Percentiles rank a stretch among this genome's conserved stretches.
Conservation (phyloP, 163 green algal genomes). For the Trebouxia gelatinosa region DNA sequence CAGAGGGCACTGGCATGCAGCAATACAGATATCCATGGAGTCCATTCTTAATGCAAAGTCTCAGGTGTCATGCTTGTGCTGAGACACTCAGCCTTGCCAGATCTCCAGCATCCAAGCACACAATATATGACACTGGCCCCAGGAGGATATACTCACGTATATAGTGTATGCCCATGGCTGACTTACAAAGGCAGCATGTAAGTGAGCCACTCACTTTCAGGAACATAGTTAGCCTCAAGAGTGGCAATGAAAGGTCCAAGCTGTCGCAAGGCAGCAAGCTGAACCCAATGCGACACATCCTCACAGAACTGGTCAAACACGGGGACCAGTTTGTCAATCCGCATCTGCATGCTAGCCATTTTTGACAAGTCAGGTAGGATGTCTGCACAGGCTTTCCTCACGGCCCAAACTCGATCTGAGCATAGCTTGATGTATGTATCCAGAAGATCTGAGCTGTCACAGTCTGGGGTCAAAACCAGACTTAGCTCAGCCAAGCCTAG, state of each 20-base stretch:
- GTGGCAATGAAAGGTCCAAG: conserved; percentile 37
- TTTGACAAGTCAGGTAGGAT: conserved; percentile 22
- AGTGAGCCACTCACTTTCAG: neutral
- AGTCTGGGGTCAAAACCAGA: neutral
- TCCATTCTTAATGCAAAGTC: neutral
- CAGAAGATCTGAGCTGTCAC: neutral
- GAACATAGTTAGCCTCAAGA: conserved; percentile 8
- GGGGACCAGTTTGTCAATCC: neutral
- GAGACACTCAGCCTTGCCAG: neutral
- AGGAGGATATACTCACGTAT: neutral
- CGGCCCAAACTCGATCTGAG: conserved; percentile 26
- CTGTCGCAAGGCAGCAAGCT: conserved; percentile 26
- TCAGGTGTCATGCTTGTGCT: neutral
- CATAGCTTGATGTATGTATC: neutral
- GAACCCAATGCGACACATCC: conserved; percentile 36
- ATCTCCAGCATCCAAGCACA: neutral
- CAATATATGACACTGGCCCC: neutral
- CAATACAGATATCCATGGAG: neutral
- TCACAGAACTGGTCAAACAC: conserved; percentile 17
- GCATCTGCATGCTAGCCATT: neutral
- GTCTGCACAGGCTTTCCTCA: conserved; percentile 27
- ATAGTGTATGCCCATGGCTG: neutral
- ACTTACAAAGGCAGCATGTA: neutral
- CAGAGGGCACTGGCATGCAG: neutral
- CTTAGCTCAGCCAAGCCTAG: conserved; percentile 16